A percentile compares a stretch with the other conserved stretches of the same genome.
These are phyloP conservation scores for Fragaria ananassa DNA, from an alignment of 306 rosid genomes.

Conservation along the genomic window DNA sequence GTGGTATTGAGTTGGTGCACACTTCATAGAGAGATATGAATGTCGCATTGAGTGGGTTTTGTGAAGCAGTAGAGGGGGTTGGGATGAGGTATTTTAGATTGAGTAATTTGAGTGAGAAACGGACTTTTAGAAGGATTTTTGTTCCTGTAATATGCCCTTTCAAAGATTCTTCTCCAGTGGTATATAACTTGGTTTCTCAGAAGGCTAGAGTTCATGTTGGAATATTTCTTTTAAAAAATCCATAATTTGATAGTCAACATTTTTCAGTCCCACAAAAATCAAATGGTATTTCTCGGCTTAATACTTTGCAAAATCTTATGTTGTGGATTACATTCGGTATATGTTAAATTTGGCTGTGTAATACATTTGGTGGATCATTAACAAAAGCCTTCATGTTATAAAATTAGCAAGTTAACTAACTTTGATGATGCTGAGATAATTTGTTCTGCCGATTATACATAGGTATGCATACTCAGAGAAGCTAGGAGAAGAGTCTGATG, in stretches of 20 bases:
- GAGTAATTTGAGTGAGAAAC: background rate
- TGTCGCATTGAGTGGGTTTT: background rate
- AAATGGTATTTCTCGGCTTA: background rate
- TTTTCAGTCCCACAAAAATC: background rate
- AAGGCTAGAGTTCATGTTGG: conserved; percentile 1
- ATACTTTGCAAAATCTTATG: background rate
- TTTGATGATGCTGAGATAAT: conserved; percentile 12
- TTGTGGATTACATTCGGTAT: background rate
- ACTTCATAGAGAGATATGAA: background rate
- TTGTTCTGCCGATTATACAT: conserved; percentile 12
- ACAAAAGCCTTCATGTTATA: background rate
- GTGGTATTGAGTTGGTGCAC: background rate
- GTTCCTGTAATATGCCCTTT: background rate
- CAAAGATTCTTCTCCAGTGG: background rate
- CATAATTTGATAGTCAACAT: no score
- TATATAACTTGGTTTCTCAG: background rate
- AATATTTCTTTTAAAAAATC: background rate
- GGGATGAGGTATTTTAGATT: background rate
- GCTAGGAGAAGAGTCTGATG: conserved; percentile 76
- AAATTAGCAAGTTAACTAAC: conserved; percentile 3
- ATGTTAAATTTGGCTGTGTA: background rate
- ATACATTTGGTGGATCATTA: background rate
- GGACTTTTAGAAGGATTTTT: background rate
- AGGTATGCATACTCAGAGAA: conserved; percentile 96
- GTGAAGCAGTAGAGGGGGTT: background rate